Base-by-base conservation (phyloP, 495 filamentous ascomycete genomes). In the Xylaria longipes region DNA sequence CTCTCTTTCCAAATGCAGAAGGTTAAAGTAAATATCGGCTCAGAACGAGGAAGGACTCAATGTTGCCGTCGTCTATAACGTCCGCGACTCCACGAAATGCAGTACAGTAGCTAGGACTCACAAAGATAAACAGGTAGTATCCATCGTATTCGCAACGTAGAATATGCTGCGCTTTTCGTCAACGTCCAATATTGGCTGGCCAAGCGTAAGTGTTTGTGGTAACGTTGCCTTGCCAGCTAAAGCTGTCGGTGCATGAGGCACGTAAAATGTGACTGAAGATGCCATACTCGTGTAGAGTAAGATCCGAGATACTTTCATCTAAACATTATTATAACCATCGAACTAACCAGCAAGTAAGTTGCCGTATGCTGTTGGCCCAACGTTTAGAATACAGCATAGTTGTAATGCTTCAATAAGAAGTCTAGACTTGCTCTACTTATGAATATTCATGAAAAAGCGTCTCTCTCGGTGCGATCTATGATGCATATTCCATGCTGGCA, bases 201-300 rank as follows among this genome's bases (percentile, higher is more conserved):
- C n/a, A 17, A n/a, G 31, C 9, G 20, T 22, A 37, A 22, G 12
- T 7, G 14, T 20, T n/a, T 5, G 60, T 43, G 60, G 14, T 45
- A 39, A 35, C 37, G 27, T 20, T 14, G 14, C 43, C 41, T 35
- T 60, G 33, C 57, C 33, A 60, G 17, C 5, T 22, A 9, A 37
- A 60, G 57, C 20, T 60, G 57, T 17, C 29, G 27, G 25, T 56
- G 27, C 52, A 17, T 31, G 25, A 33, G 52, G 20, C 31, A 22
- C 33, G 20, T n/a, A n/a, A 17, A 37, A 60, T 15, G 57, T 39
- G 33, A 37, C 27, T 25, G 43, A 65, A 35, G 8, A 65, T 22
- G 41, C 25, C n/a, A 45, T 29, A 25, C 37, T 65, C 62, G 41
- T 46, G 46, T 64, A n/a, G 61, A 27, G 37, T 46, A 31, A 43